Conservation (phyloP, 129 eudicot genomes). For the Pulicaria dysenterica region DNA sequence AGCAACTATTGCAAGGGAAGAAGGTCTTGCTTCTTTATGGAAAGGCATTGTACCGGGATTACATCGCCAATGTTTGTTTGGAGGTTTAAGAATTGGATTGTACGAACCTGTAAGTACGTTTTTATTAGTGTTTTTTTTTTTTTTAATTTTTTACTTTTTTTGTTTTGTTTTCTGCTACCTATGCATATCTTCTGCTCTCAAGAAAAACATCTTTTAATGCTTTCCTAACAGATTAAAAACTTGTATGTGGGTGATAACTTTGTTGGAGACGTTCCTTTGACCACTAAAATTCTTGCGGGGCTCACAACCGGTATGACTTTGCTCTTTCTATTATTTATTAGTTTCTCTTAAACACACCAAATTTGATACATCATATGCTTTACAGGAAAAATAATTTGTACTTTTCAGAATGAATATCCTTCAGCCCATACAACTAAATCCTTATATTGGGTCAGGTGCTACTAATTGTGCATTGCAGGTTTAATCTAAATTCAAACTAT, state of each 20-base stretch:
- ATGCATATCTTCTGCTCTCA: background rate
- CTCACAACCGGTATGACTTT: constrained; percentile 74
- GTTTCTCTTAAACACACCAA: too few species aligned
- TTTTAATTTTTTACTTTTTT: too few species aligned
- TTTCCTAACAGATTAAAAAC: constrained; percentile 54
- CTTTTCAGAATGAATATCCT: too few species aligned
- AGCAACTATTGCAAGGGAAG: constrained; percentile 88
- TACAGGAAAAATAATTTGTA: too few species aligned
- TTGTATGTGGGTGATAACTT: constrained; percentile 74
- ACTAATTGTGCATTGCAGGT: too few species aligned
- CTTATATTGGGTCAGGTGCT: too few species aligned
- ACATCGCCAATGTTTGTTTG: constrained; percentile 84
- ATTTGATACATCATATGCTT: too few species aligned
- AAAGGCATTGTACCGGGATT: constrained; percentile 92
- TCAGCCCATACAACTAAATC: too few species aligned
- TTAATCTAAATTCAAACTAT: too few species aligned
- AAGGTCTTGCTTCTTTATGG: constrained; percentile 82
- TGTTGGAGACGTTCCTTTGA: constrained; percentile 83
- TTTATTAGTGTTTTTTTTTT: too few species aligned
- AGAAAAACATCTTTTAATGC: constrained; percentile 1
- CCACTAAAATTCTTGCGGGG: constrained; percentile 81
- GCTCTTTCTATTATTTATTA: background rate
- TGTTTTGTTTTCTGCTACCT: background rate
- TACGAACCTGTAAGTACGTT: constrained; percentile 71
- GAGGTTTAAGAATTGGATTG: constrained; percentile 85